Percentiles rank a stretch among this genome's conserved stretches.
These are phyloP conservation scores for Penicillium parvum DNA, from an alignment of 495 filamentous ascomycete species.

Conservation along the genomic window DNA sequence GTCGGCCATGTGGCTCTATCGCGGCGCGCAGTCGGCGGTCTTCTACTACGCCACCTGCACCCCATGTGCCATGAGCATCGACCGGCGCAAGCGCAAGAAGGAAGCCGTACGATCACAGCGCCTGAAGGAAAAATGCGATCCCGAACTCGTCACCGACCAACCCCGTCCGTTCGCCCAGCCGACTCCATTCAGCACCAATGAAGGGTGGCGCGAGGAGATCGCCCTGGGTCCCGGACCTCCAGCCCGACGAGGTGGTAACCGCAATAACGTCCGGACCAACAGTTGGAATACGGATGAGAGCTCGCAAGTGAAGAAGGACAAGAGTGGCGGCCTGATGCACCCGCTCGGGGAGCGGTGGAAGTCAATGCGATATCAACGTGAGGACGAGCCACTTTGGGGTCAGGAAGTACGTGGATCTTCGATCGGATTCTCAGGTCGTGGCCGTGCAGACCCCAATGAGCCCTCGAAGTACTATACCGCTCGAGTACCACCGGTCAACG, in stretches of 20 bases:
- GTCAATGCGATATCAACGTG: constrained; percentile 69
- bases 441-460: constrained; percentile 35
- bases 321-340: constrained; percentile 27
- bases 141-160: constrained; percentile 53
- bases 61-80: constrained; percentile 63
- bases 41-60: constrained; percentile 85
- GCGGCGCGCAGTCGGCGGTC: constrained; percentile 69
- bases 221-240: constrained; percentile 69
- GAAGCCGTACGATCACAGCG: constrained; percentile 58
- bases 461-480: constrained; percentile 58
- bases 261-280: constrained; percentile 43
- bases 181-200: constrained; percentile 76
- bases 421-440: constrained; percentile 49
- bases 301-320: constrained; percentile 29
- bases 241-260: constrained; percentile 50
- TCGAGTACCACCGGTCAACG: constrained; percentile 77
- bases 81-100: constrained; percentile 61
- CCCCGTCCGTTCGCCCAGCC: constrained; percentile 74
- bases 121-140: constrained; percentile 50
- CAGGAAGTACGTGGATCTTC: constrained; percentile 45
- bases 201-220: constrained; percentile 83
- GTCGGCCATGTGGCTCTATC: constrained; percentile 49
- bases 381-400: constrained; percentile 83
- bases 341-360: constrained; percentile 62
- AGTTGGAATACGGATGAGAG: constrained; percentile 43